Evolutionary conservation across 1,139 yeast species (phyloP).

Genomic region (Arxiozyma telluris): DNA sequence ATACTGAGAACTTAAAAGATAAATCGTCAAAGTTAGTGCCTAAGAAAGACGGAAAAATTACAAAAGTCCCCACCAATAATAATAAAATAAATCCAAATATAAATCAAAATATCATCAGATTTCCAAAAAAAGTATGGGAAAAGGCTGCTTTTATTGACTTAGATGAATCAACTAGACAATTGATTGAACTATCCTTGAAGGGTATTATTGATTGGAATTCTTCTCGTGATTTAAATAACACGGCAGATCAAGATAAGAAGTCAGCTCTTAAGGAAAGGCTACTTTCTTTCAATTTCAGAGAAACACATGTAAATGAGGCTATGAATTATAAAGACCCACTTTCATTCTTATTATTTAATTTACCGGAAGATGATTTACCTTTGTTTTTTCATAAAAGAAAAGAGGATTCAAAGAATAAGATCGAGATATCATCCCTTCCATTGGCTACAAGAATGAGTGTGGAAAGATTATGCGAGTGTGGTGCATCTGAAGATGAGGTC

Average conservation of each 20-base stretch:
- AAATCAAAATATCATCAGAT: conserved; percentile 25
- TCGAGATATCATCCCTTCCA: conserved; percentile 37
- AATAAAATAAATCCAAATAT: not conserved
- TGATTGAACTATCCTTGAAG: conserved; percentile 47
- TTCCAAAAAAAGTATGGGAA: conserved; percentile 61
- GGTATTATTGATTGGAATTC: conserved; percentile 48
- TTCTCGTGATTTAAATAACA: conserved; percentile 15
- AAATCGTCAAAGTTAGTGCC: not conserved
- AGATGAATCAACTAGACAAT: conserved; percentile 36
- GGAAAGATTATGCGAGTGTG: conserved; percentile 53
- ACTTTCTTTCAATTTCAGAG: conserved; percentile 55
- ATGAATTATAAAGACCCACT: conserved; percentile 55
- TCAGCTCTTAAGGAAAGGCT: conserved; percentile 19
- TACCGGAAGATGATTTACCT: conserved; percentile 93
- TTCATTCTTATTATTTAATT: conserved; percentile 78
- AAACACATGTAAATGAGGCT: conserved; percentile 63
- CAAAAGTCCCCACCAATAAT: not conserved
- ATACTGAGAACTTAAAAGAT: conserved; percentile 1
- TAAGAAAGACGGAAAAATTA: not conserved
- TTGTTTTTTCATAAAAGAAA: conserved; percentile 33
- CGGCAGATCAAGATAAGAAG: conserved; percentile 15
- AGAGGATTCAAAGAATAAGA: conserved; percentile 40
- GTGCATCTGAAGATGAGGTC: conserved; percentile 61
- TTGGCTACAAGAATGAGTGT: conserved; percentile 36
- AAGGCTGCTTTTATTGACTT: conserved; percentile 42